Evolutionary conservation across 139 green algal genomes (phyloP).

Genomic region (Mesotaenium endlicherianum): DNA sequence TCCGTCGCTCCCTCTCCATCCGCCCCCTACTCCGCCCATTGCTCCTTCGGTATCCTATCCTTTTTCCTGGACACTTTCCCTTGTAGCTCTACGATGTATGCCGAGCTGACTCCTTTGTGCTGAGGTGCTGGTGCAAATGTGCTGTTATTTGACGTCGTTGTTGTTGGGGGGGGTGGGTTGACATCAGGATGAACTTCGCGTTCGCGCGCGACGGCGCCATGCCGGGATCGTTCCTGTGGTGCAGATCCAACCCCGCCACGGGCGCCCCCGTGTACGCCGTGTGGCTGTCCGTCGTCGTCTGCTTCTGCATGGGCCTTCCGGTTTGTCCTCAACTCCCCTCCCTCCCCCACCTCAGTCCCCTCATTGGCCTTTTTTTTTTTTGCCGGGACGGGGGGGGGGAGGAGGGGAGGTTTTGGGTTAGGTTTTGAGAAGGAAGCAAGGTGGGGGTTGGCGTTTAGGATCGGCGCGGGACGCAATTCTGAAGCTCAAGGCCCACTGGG

Average conservation of each 20-base stretch:
- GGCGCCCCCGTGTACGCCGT: conserved; percentile 53
- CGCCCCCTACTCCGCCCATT: too few relatives aligned
- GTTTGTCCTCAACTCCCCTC: conserved; percentile 52
- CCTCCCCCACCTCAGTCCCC: conserved; percentile 33
- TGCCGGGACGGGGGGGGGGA: too few relatives aligned
- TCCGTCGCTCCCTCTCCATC: too few relatives aligned
- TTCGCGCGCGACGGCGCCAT: conserved; percentile 61
- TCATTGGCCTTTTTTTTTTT: too few relatives aligned
- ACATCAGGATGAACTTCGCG: conserved; percentile 32
- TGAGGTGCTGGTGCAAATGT: neutral
- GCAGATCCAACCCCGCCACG: conserved; percentile 17
- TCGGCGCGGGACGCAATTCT: too few relatives aligned
- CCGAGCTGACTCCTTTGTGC: neutral
- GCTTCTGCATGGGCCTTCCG: conserved; percentile 48
- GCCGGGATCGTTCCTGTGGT: conserved; percentile 49
- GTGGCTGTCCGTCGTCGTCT: conserved; percentile 46
- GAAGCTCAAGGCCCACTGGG: too few relatives aligned
- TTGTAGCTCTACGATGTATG: neutral
- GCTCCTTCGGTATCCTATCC: too few relatives aligned
- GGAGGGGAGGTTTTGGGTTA: too few relatives aligned
- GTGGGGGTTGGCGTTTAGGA: too few relatives aligned
- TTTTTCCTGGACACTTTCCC: too few relatives aligned
- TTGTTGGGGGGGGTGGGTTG: neutral
- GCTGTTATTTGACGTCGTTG: too few relatives aligned
- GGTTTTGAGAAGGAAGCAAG: too few relatives aligned